Base-by-base conservation (phyloP, 2,329 filamentous ascomycete genomes). In the Aureobasidium namibiae region DNA sequence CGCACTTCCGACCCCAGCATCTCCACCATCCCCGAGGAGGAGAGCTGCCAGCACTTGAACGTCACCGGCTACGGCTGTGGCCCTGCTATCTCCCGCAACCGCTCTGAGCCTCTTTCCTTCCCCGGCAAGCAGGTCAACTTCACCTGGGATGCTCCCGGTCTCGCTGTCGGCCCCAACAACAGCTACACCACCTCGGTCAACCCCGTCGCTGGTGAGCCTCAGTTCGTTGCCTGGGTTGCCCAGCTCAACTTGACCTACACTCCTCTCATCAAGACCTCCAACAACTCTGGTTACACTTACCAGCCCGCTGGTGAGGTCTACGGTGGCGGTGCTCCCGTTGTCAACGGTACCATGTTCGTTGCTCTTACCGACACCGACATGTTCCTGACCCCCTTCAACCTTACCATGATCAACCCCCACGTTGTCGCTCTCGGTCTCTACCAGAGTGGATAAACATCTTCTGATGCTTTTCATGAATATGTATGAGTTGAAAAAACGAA, bases 331-430 rank as follows among this genome's bases (percentile, higher is more conserved):
- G 85, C 85, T 0, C 82, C 82, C 1, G 77, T 89, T 49, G 78
- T 88, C 53, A 94, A 94, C 64, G 87, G 82, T 0, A 94, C 90
- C 4, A 87, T 91, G 73, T 94, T 92, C 68, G 75, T 95, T 48
- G 87, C 84, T 0, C 68, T 95, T 11, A 92, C 89, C 0, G 89
- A 92, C 66, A 69, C 71, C 0, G 80, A 91, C 63, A 64, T 85
- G 0, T 84, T 77, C 62, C 78, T 92, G 2, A 92, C 89, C 8
- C 86, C 89, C 0, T 92, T 89, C 72, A 94, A 94, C 68, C 61
- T 92, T 61, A 82, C 77, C 24, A 78, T 82, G 78, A 77, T 92
- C 21, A 92, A 94, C 64, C 84, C 88, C 0, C 88, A 91, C 66
- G 85, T 94, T 36, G 82, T 83, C 59, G 89, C 89, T 23, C 77